These are phyloP conservation scores for Penicillium silybi DNA, from an alignment of 495 filamentous ascomycete species.

Conservation along the genomic window DNA sequence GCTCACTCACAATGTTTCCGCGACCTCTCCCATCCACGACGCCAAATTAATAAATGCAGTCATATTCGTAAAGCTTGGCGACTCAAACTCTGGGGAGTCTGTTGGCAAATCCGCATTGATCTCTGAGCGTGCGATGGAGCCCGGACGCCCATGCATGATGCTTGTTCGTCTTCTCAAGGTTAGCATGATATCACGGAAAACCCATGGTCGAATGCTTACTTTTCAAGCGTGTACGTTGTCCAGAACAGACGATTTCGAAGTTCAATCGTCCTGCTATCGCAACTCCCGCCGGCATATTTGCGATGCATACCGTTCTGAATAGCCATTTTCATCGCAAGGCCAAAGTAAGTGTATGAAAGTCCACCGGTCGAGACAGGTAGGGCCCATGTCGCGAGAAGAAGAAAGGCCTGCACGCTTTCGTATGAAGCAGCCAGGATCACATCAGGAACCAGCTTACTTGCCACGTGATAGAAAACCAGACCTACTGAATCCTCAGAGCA, in stretches of 20 bases:
- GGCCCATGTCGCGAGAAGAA: conserved; percentile 43
- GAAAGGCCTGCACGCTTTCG: conserved; percentile 46
- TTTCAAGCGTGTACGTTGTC: conserved; percentile 45
- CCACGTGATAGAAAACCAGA: conserved; percentile 44
- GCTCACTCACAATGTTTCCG: conserved; percentile 37
- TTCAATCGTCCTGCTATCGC: conserved; percentile 35
- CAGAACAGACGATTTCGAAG: conserved; percentile 45
- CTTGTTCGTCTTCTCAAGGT: conserved; percentile 21
- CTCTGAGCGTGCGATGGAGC: conserved; percentile 36
- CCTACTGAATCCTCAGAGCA: conserved; percentile 45
- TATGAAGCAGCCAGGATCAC: conserved; percentile 45
- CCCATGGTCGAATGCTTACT: conserved; percentile 14
- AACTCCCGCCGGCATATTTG: conserved; percentile 35
- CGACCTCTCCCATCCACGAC: conserved; percentile 35
- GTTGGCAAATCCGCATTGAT: conserved; percentile 42
- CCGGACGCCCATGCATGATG: conserved; percentile 43
- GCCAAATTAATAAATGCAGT: conserved; percentile 38
- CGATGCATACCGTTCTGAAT: conserved; percentile 51
- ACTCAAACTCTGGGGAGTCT: conserved; percentile 28
- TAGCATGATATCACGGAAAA: background rate
- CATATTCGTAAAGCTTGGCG: conserved; percentile 40
- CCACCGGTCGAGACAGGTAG: conserved; percentile 44
- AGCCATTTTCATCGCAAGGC: conserved; percentile 44
- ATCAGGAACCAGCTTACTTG: conserved; percentile 43
- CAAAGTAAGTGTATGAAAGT: conserved; percentile 46